Evolutionary conservation across 2,329 filamentous ascomycete species (phyloP), one percentile per base, ranked within the genome.

Genomic region (Colletotrichum godetiae): DNA sequence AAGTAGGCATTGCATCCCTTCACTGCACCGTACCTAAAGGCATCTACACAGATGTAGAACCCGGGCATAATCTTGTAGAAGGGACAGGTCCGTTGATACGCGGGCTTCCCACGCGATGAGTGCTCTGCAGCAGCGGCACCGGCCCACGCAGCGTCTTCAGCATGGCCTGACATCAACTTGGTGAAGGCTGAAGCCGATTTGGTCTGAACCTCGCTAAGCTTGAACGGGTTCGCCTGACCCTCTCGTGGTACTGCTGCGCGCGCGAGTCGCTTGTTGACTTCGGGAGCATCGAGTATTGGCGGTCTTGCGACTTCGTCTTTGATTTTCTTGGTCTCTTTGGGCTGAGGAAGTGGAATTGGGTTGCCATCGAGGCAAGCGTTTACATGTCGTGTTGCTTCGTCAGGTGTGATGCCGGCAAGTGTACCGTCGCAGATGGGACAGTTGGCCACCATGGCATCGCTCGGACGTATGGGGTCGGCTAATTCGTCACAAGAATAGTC

Each of bases 11-110:
- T 93, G 81, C 95, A 98, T 0, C 95, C 95, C 79, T 97, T 89
- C 0, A 99, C 94, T 4, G 95, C 95, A 2, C 97, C 97, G 79
- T 98, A 99, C 24, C 96, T 92, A 79, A 99, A 98, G 0, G 97
- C 97, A 82, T 99, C 97, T 0, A 99, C 97, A 71, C 95, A 97
- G 66, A 98, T 97, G 75, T 89, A 94, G 78, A 98, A 93, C 0
- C 95, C 95, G 0, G 96, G 95, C 84, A 99, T 92, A 75, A 98
- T 98, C 82, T 99, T 99, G 86, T 99, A 99, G 79, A 99, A 99
- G 0, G 97, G 97, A 79, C 97, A 99, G 0, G 95, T 98, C 61
- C 97, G 91, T 79, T 96, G 90, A 78, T 96, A 97, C 0, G 95
- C 93, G 22, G 93, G 94, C 79, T 95, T 97, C 27, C 97, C 96